A percentile compares a stretch with the other conserved stretches of the same genome.
Conservation (phyloP, 2,329 filamentous ascomycete species). For the Orbilia ellipsospora region DNA sequence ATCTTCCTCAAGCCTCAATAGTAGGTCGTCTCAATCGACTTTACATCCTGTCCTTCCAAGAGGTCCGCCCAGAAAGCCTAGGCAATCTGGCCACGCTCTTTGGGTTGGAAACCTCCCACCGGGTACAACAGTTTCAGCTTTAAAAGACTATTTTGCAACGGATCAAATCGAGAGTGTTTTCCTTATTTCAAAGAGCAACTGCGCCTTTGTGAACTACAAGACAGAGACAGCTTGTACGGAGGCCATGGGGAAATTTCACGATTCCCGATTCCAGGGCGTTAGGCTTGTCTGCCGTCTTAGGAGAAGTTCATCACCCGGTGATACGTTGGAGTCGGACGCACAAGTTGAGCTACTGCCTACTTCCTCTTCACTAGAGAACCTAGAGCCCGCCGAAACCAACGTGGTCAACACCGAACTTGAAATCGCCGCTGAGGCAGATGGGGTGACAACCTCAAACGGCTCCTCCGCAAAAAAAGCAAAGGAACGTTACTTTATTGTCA, state of each 20-base stretch:
- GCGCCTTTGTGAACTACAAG: slow-evolving; percentile 94
- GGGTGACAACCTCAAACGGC: slow-evolving; percentile 15
- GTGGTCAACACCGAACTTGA: slow-evolving; percentile 14
- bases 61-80: slow-evolving; percentile 75
- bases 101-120: slow-evolving; percentile 96
- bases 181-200: slow-evolving; percentile 95
- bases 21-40: slow-evolving; percentile 35
- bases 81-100: slow-evolving; percentile 82
- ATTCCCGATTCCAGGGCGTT: slow-evolving; percentile 87
- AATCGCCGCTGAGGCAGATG: slow-evolving; percentile 12
- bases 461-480: slow-evolving; percentile 62
- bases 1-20: slow-evolving; percentile 30
- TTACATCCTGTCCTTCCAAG: slow-evolving; percentile 63
- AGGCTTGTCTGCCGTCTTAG: slow-evolving; percentile 86
- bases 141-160: slow-evolving; percentile 90
- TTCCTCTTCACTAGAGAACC: slow-evolving; percentile 13
- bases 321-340: slow-evolving; percentile 57
- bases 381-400: slow-evolving; percentile 7
- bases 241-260: slow-evolving; percentile 86
- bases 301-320: slow-evolving; percentile 66
- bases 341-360: slow-evolving; percentile 14
- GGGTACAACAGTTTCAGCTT: slow-evolving; percentile 79
- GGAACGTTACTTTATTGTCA: slow-evolving; percentile 90
- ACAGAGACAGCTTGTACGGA: slow-evolving; percentile 78
- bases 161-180: slow-evolving; percentile 87